These are phyloP conservation scores for Amphibolis antarctica DNA, from an alignment of 106 monocot species.

Conservation along the genomic window DNA sequence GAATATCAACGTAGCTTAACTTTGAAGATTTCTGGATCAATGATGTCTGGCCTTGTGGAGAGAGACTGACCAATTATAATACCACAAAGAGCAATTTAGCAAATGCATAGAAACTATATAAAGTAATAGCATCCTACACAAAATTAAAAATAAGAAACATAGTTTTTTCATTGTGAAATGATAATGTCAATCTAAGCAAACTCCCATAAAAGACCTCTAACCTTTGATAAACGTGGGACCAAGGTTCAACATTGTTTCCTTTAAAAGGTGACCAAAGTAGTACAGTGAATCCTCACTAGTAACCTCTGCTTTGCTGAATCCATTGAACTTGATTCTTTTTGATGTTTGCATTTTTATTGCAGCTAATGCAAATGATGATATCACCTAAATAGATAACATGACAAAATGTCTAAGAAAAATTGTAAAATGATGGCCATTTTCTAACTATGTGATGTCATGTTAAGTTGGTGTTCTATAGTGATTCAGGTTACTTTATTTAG, in stretches of 20 bases:
- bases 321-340: conserved; percentile 23
- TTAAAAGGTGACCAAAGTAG: conserved; percentile 57
- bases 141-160: background rate
- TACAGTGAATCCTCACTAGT: conserved; percentile 24
- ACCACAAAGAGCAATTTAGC: conserved; percentile 4
- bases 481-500: too few relatives aligned
- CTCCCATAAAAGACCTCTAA: conserved; percentile 6
- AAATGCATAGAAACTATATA: background rate
- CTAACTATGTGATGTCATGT: too few relatives aligned
- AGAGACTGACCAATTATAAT: conserved; percentile 90
- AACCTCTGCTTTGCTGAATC: conserved; percentile 4
- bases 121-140: background rate
- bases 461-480: too few relatives aligned
- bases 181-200: background rate
- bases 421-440: background rate
- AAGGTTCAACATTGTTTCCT: conserved; percentile 69
- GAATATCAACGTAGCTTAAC: conserved; percentile 16
- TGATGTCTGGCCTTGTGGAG: conserved; percentile 91
- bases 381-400: conserved; percentile 33
- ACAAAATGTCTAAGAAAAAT: background rate
- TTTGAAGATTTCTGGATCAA: conserved; percentile 73
- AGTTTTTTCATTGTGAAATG: background rate
- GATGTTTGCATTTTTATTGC: conserved; percentile 38
- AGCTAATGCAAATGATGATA: conserved; percentile 50
- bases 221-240: conserved; percentile 96